Conservation (phyloP, 2,329 filamentous ascomycete genomes). For the Neurospora crassa region DNA sequence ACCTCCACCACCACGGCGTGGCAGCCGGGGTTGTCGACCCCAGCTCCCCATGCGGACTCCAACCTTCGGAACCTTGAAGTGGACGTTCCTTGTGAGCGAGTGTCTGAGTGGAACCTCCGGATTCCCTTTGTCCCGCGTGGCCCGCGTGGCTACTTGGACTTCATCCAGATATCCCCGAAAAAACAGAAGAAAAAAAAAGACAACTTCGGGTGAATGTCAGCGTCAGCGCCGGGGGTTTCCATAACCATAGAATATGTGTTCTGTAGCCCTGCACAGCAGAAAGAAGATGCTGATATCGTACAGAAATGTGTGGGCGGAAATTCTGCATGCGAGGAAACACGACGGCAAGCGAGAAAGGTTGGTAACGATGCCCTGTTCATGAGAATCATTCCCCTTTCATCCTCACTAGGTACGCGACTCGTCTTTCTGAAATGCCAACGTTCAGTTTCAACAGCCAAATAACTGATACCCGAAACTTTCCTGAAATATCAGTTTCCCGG, state of each 20-base stretch:
- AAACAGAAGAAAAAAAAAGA: not conserved
- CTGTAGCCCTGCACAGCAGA: not conserved
- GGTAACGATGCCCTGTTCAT: not conserved
- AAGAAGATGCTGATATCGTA: not conserved
- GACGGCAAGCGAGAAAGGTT: not conserved
- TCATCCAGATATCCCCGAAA: not conserved
- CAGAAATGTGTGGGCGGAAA: not conserved
- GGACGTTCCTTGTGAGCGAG: not conserved
- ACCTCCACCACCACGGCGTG: not conserved
- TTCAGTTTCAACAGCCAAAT: not conserved
- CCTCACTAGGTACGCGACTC: not conserved
- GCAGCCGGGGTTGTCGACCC: not conserved
- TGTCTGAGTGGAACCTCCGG: not conserved
- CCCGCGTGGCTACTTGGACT: not conserved
- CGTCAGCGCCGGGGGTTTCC: not conserved
- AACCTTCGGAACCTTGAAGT: not conserved
- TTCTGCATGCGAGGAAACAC: not conserved
- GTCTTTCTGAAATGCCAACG: not conserved
- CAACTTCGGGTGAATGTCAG: not conserved
- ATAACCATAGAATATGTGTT: not conserved
- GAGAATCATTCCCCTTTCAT: not conserved
- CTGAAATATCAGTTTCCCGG: not conserved
- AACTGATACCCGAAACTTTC: not conserved
- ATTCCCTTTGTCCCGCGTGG: not conserved
- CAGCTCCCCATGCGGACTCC: not conserved